Base-by-base conservation (phyloP, 805 yeast genomes). In the Candida ipomoeae region DNA sequence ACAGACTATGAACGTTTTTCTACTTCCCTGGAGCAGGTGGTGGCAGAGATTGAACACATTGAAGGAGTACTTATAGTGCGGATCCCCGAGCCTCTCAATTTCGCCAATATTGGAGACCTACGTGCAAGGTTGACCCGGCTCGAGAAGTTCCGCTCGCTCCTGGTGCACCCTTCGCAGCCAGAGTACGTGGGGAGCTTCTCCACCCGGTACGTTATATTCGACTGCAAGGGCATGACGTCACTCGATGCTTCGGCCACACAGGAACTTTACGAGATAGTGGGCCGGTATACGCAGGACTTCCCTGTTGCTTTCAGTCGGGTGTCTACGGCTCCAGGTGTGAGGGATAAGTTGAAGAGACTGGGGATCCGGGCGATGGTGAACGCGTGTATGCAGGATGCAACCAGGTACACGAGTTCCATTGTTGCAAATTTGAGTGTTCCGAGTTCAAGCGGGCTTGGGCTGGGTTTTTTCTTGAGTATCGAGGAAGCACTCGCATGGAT, bases 1-100 rank as follows among this genome's bases (percentile, higher is more conserved):
- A 26, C 11, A 26, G 29, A 26, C 29, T 26, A 26, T 26, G 29
- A 26, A 26, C 29, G 29, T 10, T 26, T 8, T 26, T 26, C 29
- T 26, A 26, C 11, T 26, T 26, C 29, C 29, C 29, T 26, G 29
- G 29, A 26, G 18, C 17, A 15, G 31, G 41, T 17, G 34, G 60
- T 70, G 17, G 65, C 67, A 17, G 66, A 68, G 61, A 61, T 68
- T 61, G 62, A 77, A 58, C 78, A 73, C 37, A 71, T 85, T 44
- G 87, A 84, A 56, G 90, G 89, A 0, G 85, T 90, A 49, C 70
- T 91, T 34, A 81, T 89, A 29, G 85, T 90, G 35, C 85, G 84
- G 55, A 80, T 90, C 40, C 90, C 96, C 0, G 97, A 90, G 62
- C 96, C 97, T 1, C 71, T 90, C 52, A 88, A 91, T 5, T 90